Percentiles rank a stretch among this genome's conserved stretches.
These are phyloP conservation scores for Candida caryicola DNA, from an alignment of 805 yeast genomes.

Conservation along the genomic window DNA sequence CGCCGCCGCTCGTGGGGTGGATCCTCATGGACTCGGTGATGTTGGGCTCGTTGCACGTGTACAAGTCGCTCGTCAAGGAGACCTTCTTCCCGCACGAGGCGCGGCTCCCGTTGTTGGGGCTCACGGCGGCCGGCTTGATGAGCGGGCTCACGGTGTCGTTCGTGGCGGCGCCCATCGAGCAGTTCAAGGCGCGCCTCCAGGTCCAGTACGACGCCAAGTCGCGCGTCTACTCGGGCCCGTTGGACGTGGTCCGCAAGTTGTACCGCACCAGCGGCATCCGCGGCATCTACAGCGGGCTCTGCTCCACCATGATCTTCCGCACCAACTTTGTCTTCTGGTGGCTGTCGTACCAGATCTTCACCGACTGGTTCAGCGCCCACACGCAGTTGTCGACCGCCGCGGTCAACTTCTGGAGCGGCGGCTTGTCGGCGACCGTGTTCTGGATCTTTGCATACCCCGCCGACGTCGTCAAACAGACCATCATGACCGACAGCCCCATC, in stretches of 20 bases:
- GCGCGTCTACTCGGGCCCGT: slow-evolving; percentile 70
- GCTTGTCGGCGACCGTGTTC: slow-evolving; percentile 79
- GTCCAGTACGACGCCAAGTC: slow-evolving; percentile 82
- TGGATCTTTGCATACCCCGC: slow-evolving; percentile 89
- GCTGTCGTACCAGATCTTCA: slow-evolving; percentile 85
- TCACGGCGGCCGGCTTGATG: slow-evolving; percentile 72
- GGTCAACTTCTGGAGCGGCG: slow-evolving; percentile 90
- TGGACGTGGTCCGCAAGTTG: slow-evolving; percentile 65
- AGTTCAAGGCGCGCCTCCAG: slow-evolving; percentile 83
- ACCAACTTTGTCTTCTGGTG: slow-evolving; percentile 89
- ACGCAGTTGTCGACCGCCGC: slow-evolving; percentile 67
- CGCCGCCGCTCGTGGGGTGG: slow-evolving; percentile 94
- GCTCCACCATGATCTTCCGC: slow-evolving; percentile 85
- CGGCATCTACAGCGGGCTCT: slow-evolving; percentile 76
- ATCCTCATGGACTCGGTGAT: slow-evolving; percentile 88
- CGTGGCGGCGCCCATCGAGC: slow-evolving; percentile 95
- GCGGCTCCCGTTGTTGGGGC: slow-evolving; percentile 71
- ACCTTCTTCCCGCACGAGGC: slow-evolving; percentile 58
- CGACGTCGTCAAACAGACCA: slow-evolving; percentile 83
- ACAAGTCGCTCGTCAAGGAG: slow-evolving; percentile 64
- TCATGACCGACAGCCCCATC: slow-evolving; percentile 72
- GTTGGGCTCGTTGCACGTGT: slow-evolving; percentile 82
- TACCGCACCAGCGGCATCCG: slow-evolving; percentile 60
- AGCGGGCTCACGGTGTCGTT: slow-evolving; percentile 90
- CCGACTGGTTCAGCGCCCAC: slow-evolving; percentile 61